These are phyloP conservation scores for Fusarium nygamai DNA, from an alignment of 2,329 filamentous ascomycete species.

Conservation along the genomic window DNA sequence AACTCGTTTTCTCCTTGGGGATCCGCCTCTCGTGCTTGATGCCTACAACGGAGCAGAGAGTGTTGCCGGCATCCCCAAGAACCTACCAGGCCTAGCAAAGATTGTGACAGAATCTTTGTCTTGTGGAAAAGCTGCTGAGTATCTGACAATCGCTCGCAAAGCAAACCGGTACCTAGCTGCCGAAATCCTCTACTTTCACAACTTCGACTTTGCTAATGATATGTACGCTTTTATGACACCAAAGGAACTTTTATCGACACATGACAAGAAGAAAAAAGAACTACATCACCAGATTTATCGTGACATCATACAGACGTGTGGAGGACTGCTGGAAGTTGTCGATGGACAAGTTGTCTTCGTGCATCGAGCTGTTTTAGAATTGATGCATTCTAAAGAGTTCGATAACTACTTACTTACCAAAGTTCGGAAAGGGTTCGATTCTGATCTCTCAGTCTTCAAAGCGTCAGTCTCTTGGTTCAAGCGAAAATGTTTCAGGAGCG, in stretches of 20 bases:
- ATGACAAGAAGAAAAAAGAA: background rate
- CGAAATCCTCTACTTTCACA: constrained; percentile 6
- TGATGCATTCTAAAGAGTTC: background rate
- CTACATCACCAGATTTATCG: background rate
- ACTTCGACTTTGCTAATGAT: constrained; percentile 2
- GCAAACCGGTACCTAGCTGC: background rate
- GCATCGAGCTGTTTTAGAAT: background rate
- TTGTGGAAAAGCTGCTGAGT: background rate
- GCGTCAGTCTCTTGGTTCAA: constrained; percentile 1
- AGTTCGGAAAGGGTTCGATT: background rate
- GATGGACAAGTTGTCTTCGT: background rate
- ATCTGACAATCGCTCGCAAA: background rate
- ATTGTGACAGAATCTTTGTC: constrained; percentile 5
- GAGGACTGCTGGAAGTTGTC: background rate
- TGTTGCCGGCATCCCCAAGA: background rate
- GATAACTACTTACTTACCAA: background rate
- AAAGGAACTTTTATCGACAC: background rate
- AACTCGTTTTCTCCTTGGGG: constrained; percentile 1
- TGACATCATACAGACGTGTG: background rate
- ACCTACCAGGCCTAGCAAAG: constrained; percentile 17
- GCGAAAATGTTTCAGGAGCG: background rate
- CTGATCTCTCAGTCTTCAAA: background rate
- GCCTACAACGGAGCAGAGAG: background rate
- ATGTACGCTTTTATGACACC: background rate
- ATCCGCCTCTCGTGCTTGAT: background rate